Evolutionary conservation across 352 stramenopile genomes (phyloP), one percentile per base, ranked within the genome.

Genomic region (Pelagophyceae sp.): DNA sequence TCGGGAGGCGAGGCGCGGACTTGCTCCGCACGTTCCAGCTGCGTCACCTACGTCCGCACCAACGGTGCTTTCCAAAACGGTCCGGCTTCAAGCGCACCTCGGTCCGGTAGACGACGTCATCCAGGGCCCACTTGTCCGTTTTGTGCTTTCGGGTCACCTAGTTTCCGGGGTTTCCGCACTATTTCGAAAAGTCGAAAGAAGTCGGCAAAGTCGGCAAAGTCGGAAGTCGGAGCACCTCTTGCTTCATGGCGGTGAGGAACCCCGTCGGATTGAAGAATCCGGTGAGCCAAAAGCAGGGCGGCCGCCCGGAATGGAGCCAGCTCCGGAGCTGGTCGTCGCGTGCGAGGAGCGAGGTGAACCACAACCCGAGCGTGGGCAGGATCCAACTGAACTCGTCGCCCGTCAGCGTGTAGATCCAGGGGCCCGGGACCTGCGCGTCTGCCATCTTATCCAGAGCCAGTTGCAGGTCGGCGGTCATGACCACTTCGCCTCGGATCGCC

Each of bases 381-480:
- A 98, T 96, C 95, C 95, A 99, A 78, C 90, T 97, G 80, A 98
- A 98, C 83, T 98, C 96, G 82, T 98, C 94, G 27, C 93, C 94
- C 11, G 96, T 95, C 0, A 95, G 90, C 78, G 94, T 98, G 38
- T 95, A 96, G 63, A 98, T 87, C 94, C 94, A 99, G 0, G 91
- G 93, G 5, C 90, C 88, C 50, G 95, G 94, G 61, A 98, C 94
- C 71, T 93, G 95, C 35, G 94, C 95, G 83, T 98, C 92, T 82
- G 95, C 98, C 65, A 99, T 97, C 60, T 92, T 94, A 79, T 97
- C 90, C 35, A 99, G 84, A 45, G 93, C 96, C 85, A 88, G 88
- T 77, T 96, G 95, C 25, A 99, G 85, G 82, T 98, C 94, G 54
- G 96, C 90, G 15, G 94, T 98, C 92, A 99, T 98, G 27, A 98